Conservation (phyloP, 176 grass and related monocot species). For the Oryza australiensis region DNA sequence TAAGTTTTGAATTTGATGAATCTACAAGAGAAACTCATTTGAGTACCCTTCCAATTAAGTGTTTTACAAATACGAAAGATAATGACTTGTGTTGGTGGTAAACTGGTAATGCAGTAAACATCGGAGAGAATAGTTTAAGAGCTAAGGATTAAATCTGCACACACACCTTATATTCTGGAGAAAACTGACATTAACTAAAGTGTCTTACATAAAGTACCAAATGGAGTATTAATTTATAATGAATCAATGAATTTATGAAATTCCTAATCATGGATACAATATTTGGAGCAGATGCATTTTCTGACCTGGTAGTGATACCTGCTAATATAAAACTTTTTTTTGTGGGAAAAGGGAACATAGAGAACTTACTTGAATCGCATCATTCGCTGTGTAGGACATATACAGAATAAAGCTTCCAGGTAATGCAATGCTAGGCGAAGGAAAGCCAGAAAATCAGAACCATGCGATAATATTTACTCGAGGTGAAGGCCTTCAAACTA, state of each 20-base stretch:
- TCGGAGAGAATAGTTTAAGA: neutral
- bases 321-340: neutral
- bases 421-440: conserved; percentile 87
- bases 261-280: neutral
- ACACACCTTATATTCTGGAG: neutral
- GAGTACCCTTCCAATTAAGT: neutral
- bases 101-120: neutral
- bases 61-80: neutral
- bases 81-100: neutral
- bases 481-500: conserved; percentile 92
- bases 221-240: neutral
- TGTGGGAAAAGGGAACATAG: neutral
- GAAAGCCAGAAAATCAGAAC: conserved; percentile 99
- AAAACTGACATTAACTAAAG: neutral
- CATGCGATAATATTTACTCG: conserved; percentile 98
- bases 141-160: neutral
- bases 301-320: neutral
- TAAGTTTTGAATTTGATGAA: neutral
- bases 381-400: conserved; percentile 63
- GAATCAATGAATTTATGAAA: conserved; percentile 1
- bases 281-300: conserved; percentile 13
- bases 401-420: conserved; percentile 98
- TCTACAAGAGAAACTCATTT: neutral
- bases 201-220: neutral
- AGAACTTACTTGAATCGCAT: conserved; percentile 17